Evolutionary conservation across 805 yeast species (phyloP), one percentile per base, ranked within the genome.

Genomic region (Wickerhamiella kurtzmanii): DNA sequence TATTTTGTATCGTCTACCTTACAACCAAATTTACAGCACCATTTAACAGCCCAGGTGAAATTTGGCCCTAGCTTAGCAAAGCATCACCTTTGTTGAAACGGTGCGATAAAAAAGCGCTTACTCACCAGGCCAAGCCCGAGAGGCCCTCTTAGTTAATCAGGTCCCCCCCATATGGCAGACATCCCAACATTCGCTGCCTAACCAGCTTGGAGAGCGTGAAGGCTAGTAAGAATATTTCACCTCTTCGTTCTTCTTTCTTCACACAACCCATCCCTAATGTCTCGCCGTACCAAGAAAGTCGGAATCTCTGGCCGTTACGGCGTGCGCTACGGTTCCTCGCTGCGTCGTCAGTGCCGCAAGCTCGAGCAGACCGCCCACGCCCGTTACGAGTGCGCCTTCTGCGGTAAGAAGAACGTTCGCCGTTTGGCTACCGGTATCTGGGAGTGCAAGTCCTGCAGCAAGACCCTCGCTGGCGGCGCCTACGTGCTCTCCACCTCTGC

Each of bases 271-370:
- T 25, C 17, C 53, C 43, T 49, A 47, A 58, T 58, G 99, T 84
- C 98, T 75, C 92, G 94, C 78, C 89, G 99, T 84, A 92, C 99
- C 65, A 92, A 92, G 94, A 92, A 92, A 86, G 99, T 92, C 73
- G 99, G 99, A 75, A 92, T 92, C 80, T 92, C 99, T 73, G 99
- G 99, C 82, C 94, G 94, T 80, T 92, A 86, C 82, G 99, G 99
- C 86, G 96, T 92, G 77, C 88, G 99, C 81, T 92, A 92, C 80
- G 70, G 99, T 88, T 89, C 98, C 66, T 94, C 99, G 60, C 79
- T 92, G 74, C 89, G 99, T 83, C 86, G 97, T 77, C 96, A 87
- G 76, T 84, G 95, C 80, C 88, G 88, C 82, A 92, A 92, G 80
- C 78, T 92, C 74, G 98, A 94, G 78, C 82, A 86, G 67, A 96